Evolutionary conservation across 2,329 filamentous ascomycete species (phyloP).

Genomic region (Pseudogymnoascus sp.): DNA sequence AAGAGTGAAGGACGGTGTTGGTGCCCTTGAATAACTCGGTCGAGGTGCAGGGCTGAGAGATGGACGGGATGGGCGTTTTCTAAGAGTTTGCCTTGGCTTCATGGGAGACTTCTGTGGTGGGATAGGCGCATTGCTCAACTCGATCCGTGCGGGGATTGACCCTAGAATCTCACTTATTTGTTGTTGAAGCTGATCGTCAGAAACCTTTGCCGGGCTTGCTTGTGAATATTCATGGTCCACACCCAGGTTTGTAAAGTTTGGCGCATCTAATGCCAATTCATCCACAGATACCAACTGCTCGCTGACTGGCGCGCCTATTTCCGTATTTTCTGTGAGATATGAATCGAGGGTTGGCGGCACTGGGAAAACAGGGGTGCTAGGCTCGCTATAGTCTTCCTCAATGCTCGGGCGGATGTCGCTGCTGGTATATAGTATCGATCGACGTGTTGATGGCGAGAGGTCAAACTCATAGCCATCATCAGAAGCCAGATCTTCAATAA

Average conservation of each 20-base stretch:
- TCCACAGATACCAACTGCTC: not conserved
- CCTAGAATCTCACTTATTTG: constrained; percentile 74
- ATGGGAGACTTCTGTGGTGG: constrained; percentile 19
- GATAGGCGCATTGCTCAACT: constrained; percentile 30
- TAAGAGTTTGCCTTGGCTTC: not conserved
- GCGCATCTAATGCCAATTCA: constrained; percentile 17
- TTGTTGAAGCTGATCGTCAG: constrained; percentile 63
- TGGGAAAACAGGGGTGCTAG: not conserved
- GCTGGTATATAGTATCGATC: not conserved
- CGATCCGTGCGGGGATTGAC: constrained; percentile 71
- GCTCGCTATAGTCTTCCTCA: not conserved
- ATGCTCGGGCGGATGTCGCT: not conserved
- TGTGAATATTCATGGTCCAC: constrained; percentile 16
- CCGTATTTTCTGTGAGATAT: not conserved
- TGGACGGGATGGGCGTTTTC: constrained; percentile 21
- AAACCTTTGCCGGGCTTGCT: constrained; percentile 20
- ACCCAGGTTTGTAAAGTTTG: constrained; percentile 21
- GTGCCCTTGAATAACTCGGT: constrained; percentile 36
- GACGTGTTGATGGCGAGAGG: constrained; percentile 2
- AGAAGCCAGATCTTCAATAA: constrained; percentile 1
- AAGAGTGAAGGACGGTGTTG: constrained; percentile 60
- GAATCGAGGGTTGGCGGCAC: not conserved
- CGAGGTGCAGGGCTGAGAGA: constrained; percentile 24
- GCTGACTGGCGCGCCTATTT: not conserved
- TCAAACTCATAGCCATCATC: not conserved